Base-by-base conservation (phyloP, 2,329 filamentous ascomycete genomes). In the Penicillium vulpinum region DNA sequence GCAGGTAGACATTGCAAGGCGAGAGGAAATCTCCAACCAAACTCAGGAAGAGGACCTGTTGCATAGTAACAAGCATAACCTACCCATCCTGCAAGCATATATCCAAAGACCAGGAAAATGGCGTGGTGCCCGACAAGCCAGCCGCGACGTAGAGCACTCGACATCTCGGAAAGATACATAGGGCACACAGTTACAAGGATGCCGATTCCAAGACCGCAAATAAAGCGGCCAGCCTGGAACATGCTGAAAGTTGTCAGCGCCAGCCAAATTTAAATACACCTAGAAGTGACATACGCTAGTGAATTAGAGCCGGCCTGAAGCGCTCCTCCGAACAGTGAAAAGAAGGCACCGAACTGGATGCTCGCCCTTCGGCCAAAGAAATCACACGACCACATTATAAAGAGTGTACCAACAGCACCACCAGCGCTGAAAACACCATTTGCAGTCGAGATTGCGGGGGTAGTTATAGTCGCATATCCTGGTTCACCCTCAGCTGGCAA, bases 381-480 rank as follows among this genome's bases (percentile, higher is more conserved):
- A 39, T 75, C 77, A 38, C 72, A 79, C 1, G 77, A 75, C 79
- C 79, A 81, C 79, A 81, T 81, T 21, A 81, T 75, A 50, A 81
- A 77, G 1, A 82, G 70, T 5, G 75, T 73, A 4, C 77, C 78
- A 4, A 81, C 71, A 9, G 79, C 79, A 6, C 78, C 80, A 11
- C 80, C 80, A 18, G 79, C 77, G 52, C 76, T 78, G 64, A 78
- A 81, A 0, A 81, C 66, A 3, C 79, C 79, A 65, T 81, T 81
- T 35, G 77, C 78, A 0, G 79, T 80, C 2, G 79, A 77, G 28
- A 82, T 81, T 7, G 75, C 76, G 8, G 76, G 71, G 0, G 80
- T 80, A 1, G 79, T 82, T 28, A 68, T 77, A 4, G 71, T 71
- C n/a, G 66, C 73, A 58, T 82, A 81, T 48, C 79, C 80, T 0